phyloP scores from a whole-genome alignment of 2,329 filamentous ascomycete genomes.

The Pseudogymnoascus sp. region DNA sequence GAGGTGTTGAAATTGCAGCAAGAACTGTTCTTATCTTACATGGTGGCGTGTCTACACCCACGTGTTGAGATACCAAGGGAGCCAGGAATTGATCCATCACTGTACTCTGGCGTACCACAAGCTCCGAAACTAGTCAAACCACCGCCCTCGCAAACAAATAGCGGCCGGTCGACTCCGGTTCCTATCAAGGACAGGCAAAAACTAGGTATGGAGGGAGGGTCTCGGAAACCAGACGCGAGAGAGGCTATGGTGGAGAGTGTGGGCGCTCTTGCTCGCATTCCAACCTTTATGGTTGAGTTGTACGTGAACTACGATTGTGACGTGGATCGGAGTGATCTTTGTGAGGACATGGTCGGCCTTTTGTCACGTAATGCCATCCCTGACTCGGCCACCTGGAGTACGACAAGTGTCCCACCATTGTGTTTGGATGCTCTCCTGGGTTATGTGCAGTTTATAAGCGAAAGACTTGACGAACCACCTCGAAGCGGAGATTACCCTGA shows the following conservation, averaged over 20 bases:
- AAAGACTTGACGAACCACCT: conserved; percentile 69
- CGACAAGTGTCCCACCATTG: conserved; percentile 90
- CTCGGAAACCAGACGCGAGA: conserved; percentile 85
- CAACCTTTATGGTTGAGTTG: conserved; percentile 87
- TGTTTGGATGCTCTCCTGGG: conserved; percentile 87
- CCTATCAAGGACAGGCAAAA: conserved; percentile 88
- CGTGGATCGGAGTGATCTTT: conserved; percentile 81
- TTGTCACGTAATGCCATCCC: conserved; percentile 91
- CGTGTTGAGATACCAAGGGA: conserved; percentile 91
- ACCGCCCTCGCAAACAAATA: conserved; percentile 62
- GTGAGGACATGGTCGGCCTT: conserved; percentile 89
- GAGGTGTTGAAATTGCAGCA: conserved; percentile 91
- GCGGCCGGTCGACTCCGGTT: conserved; percentile 82
- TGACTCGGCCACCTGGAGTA: conserved; percentile 97
- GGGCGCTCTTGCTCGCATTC: conserved; percentile 83
- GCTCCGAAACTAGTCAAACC: conserved; percentile 81
- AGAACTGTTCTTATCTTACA: conserved; percentile 88
- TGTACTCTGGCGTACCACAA: conserved; percentile 91
- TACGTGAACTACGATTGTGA: conserved; percentile 99
- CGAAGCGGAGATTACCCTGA: conserved; percentile 59
- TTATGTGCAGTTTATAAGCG: conserved; percentile 86
- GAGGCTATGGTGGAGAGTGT: conserved; percentile 99
- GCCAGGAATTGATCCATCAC: conserved; percentile 76
- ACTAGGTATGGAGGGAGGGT: conserved; percentile 83
- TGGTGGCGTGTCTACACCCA: conserved; percentile 89